phyloP scores from a whole-genome alignment of 2,329 filamentous ascomycete genomes.

The Pseudohalonectria lignicola region DNA sequence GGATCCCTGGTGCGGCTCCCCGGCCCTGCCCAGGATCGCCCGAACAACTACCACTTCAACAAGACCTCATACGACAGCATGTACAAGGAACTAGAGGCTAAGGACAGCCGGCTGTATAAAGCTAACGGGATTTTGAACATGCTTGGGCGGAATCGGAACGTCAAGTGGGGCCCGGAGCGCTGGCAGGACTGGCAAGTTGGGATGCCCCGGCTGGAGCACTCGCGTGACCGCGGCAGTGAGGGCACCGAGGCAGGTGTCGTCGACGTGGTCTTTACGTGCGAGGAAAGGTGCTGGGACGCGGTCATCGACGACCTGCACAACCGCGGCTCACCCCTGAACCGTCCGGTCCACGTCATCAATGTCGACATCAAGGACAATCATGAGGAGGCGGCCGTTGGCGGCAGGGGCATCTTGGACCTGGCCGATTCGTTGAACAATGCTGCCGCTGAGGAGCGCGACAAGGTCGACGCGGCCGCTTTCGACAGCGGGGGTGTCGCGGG shows the following conservation, averaged over 20 bases:
- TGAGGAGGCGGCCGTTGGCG: slow-evolving; percentile 86
- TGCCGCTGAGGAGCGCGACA: slow-evolving; percentile 64
- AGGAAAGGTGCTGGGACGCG: slow-evolving; percentile 96
- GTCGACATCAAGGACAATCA: slow-evolving; percentile 98
- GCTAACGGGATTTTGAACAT: slow-evolving; percentile 93
- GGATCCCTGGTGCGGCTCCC: slow-evolving; percentile 89
- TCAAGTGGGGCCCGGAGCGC: slow-evolving; percentile 92
- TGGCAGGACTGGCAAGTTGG: slow-evolving; percentile 98
- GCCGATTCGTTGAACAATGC: slow-evolving; percentile 75
- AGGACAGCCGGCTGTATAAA: slow-evolving; percentile 79
- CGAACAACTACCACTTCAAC: slow-evolving; percentile 98
- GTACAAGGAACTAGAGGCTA: slow-evolving; percentile 78
- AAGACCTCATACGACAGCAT: slow-evolving; percentile 91
- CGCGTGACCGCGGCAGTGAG: slow-evolving; percentile 62
- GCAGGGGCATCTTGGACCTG: slow-evolving; percentile 83
- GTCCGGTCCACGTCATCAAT: slow-evolving; percentile 95
- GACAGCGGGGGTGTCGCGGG: slow-evolving; percentile 56
- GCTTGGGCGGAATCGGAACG: slow-evolving; percentile 79
- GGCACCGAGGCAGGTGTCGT: slow-evolving; percentile 85
- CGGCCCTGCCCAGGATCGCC: slow-evolving; percentile 80
- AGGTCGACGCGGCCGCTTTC: slow-evolving; percentile 54
- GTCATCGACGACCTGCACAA: slow-evolving; percentile 88
- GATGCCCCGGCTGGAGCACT: slow-evolving; percentile 66
- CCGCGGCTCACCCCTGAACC: slow-evolving; percentile 75
- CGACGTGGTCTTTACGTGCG: slow-evolving; percentile 92